Evolutionary conservation across 371 early-diverging fungal species (phyloP), one percentile per base, ranked within the genome.

Genomic region (Apophysomyces ossiformis): DNA sequence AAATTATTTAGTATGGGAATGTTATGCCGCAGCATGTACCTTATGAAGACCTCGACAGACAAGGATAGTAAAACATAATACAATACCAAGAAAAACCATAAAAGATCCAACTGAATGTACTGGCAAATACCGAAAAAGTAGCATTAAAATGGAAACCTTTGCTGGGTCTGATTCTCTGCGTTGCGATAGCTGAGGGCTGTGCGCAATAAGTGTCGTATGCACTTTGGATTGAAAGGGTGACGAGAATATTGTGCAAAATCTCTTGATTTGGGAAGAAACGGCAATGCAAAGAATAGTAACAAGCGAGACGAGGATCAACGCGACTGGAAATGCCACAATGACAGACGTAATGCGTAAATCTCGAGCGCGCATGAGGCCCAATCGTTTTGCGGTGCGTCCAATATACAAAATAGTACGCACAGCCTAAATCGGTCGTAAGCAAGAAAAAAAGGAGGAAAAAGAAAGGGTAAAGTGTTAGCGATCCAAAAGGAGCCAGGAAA

Each of bases 281-380:
- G 68, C 63, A 8, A 68, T 50, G 56, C 61, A 60, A 54, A 63
- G 50, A 54, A 68, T 68, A 47, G 61, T 43, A 16, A 68, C 59
- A 43, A 68, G 68, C 21, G 68, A 68, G 41, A 61, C 60, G 60
- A 68, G 68, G 46, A 68, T 68, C 44, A 68, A 61, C 26, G 61
- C 39, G 41, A 68, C 68, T 12, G 68, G 68, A 16, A 59, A 68
- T 21, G 57, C 68, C n/a, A 68, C 68, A 26, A 68, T 68, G 32
- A 68, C 38, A 26, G 68, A 68, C 21, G 68, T 68, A 41, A 68
- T 68, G 37, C 64, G 59, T 39, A 68, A 39, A 37, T 64, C 68
- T 64, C 68, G 58, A 39, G 67, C 57, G 44, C 67, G 67, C 67
- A 66, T 66, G 32, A 36, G 21, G 54, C 54, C 54, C 54, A 50